Base-by-base conservation (phyloP, 73 alveolate species). In the Breviolum minutum region DNA sequence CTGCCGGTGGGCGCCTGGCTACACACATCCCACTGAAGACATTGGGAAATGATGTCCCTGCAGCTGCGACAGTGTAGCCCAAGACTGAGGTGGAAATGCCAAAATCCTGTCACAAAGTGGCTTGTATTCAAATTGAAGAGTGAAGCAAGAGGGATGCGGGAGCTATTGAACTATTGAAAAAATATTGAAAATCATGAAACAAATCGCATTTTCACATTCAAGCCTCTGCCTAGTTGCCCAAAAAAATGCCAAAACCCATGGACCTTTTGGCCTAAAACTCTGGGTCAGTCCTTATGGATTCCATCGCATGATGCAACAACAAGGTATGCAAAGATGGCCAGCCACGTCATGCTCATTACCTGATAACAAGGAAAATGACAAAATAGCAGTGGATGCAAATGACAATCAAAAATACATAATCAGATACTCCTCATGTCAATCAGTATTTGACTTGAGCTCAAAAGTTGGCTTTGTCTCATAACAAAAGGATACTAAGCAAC, bases 21-120 rank as follows among this genome's bases (percentile, higher is more conserved):
- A 94, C 99, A 22, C 92, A 77, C 93, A 94, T 94, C 24, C 99
- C 99, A 20, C 82, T 48, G 99, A 94, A 94, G 32, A 94, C 99
- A 73, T 94, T 94, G 82, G 99, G 99, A 61, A 94, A 94, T 30
- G 99, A 94, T 11, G 99, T 94, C 63, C 99, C 99, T 17, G 99
- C 99, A 13, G 99, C 99, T 3, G 99, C 99, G 14, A 94, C 90
- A 10, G 99, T 94, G 99, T 79, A 94, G 81, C 99, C 99, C 71
- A 94, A 82, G 63, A 94, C 99, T 22, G 94, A 62, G 26, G 99
- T 94, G 73, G 94, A 79, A 68, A 94, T 94, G 61, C 94, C 92
- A 40, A 94, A 94, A 85, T 94, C 99, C 98, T 92, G 88, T 26
- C 8, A 2, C 26, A 11, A 30, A 8, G 40, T n/a, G 24, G n/a